Conservation (phyloP, 371 early-diverging fungal genomes). For the Actinomortierella ambigua region DNA sequence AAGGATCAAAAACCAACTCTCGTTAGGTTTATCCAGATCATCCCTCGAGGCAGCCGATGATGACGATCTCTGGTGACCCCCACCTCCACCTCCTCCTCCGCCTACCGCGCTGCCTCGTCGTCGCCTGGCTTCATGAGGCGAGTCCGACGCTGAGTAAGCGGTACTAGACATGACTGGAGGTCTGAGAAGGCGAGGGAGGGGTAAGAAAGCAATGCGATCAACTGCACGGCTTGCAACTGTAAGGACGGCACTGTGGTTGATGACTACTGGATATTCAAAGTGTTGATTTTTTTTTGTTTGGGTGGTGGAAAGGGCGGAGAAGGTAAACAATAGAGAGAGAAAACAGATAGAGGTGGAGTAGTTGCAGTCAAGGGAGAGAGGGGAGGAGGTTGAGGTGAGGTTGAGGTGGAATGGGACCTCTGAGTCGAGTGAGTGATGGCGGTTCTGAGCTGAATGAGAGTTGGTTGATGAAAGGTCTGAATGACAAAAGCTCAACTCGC, state of each 20-base stretch:
- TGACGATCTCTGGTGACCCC: too few species aligned
- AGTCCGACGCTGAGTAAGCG: too few species aligned
- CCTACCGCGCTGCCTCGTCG: too few species aligned
- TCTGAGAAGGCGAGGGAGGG: not conserved
- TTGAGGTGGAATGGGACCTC: not conserved
- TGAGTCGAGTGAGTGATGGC: not conserved
- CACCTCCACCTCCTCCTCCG: too few species aligned
- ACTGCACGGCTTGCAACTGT: too few species aligned
- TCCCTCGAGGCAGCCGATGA: not conserved
- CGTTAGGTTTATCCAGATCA: slow-evolving; percentile 42
- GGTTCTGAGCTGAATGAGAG: slow-evolving; percentile 1
- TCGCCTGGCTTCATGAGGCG: too few species aligned
- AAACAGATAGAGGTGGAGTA: not conserved
- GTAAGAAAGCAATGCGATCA: not conserved
- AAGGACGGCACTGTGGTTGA: too few species aligned
- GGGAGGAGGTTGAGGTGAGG: slow-evolving; percentile 3
- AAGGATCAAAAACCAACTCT: slow-evolving; percentile 48
- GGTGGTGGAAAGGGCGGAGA: not conserved
- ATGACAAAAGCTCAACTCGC: too few species aligned
- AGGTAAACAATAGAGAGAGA: not conserved
- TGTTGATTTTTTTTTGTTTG: too few species aligned
- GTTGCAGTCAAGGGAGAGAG: not conserved
- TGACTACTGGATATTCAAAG: too few species aligned
- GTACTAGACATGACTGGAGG: not conserved
- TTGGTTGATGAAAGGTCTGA: not conserved